Conservation (phyloP, 1,139 yeast species). For the Candida sp. region DNA sequence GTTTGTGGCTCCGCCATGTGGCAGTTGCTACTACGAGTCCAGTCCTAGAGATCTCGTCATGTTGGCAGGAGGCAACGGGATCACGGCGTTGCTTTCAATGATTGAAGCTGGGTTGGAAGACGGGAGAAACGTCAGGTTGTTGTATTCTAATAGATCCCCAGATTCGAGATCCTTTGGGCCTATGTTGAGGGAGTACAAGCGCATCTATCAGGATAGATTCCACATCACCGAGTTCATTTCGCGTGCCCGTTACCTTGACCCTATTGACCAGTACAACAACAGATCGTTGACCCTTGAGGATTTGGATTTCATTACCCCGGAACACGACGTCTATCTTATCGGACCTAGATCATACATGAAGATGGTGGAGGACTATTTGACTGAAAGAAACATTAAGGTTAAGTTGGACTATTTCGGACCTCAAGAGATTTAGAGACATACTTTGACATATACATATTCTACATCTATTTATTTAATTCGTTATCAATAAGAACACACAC, state of each 20-base stretch:
- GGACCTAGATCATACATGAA: conserved; percentile 43
- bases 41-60: conserved; percentile 42
- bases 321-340: conserved; percentile 29
- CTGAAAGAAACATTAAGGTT: conserved; percentile 12
- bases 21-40: conserved; percentile 46
- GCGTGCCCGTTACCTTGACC: conserved; percentile 10
- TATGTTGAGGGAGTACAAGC: conserved; percentile 21
- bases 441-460: neutral
- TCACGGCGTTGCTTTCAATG: conserved; percentile 65
- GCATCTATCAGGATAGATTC: conserved; percentile 20
- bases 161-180: conserved; percentile 30
- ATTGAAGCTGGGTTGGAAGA: conserved; percentile 39
- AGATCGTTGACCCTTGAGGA: conserved; percentile 15
- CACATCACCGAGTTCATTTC: conserved; percentile 26
- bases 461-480: too few relatives aligned
- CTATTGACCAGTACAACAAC: conserved; percentile 10
- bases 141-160: conserved; percentile 30
- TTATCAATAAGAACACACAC: too few relatives aligned
- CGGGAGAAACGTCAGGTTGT: conserved; percentile 30
- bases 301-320: conserved; percentile 18
- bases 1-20: conserved; percentile 63
- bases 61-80: conserved; percentile 70
- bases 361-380: conserved; percentile 21
- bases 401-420: conserved; percentile 20
- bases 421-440: conserved; percentile 7